A percentile compares a stretch with the other conserved stretches of the same genome.
phyloP scores from a whole-genome alignment of 805 yeast species.

The Teunomyces tritomae region DNA sequence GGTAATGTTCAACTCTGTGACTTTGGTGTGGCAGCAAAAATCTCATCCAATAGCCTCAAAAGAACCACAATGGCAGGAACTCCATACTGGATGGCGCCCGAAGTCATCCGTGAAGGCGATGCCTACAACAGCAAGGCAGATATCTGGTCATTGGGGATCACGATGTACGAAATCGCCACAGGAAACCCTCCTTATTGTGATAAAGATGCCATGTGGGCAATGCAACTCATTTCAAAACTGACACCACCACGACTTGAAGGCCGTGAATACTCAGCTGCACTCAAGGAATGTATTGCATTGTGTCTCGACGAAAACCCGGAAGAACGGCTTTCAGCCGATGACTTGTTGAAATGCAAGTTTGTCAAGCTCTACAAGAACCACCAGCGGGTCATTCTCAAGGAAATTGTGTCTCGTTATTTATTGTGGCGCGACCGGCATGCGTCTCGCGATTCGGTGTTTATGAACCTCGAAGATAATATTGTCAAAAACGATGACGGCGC shows the following conservation, averaged over 20 bases:
- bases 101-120: constrained; percentile 89
- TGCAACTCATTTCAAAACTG: constrained; percentile 88
- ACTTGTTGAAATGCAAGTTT: constrained; percentile 69
- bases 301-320: constrained; percentile 93
- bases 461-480: constrained; percentile 16
- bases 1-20: constrained; percentile 93
- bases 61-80: constrained; percentile 95
- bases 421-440: constrained; percentile 71
- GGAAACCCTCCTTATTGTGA: constrained; percentile 98
- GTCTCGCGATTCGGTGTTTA: constrained; percentile 50
- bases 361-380: constrained; percentile 59
- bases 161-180: constrained; percentile 90
- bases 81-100: constrained; percentile 99
- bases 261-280: constrained; percentile 64
- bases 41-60: constrained; percentile 69
- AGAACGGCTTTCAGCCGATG: constrained; percentile 86
- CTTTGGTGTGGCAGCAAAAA: constrained; percentile 96
- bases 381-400: constrained; percentile 63
- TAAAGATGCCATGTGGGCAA: constrained; percentile 90
- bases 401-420: constrained; percentile 69
- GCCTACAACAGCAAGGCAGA: constrained; percentile 89
- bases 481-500: not conserved
- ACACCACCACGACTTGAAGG: constrained; percentile 97
- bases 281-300: constrained; percentile 86
- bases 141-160: constrained; percentile 96